Evolutionary conservation across 1,284 basidiomycete species (phyloP).

Genomic region (Cutaneotrichosporon sp.): DNA sequence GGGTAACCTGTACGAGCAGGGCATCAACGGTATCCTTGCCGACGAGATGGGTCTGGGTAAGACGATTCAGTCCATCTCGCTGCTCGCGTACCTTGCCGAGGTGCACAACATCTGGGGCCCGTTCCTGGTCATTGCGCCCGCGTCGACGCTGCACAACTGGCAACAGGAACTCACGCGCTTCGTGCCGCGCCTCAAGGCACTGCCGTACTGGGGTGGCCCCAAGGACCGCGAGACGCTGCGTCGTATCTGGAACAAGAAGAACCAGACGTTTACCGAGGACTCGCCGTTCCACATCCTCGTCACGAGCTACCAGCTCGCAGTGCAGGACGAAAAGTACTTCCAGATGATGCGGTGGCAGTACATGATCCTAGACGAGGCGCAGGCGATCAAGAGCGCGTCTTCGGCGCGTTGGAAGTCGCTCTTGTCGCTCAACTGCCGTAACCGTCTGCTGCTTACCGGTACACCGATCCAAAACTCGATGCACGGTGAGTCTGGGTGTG

Average conservation of each 20-base stretch:
- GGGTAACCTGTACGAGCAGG: slow-evolving; percentile 95
- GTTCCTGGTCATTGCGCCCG: slow-evolving; percentile 97
- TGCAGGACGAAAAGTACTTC: slow-evolving; percentile 97
- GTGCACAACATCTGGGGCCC: slow-evolving; percentile 99
- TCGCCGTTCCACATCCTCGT: slow-evolving; percentile 96
- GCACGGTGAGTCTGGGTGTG: slow-evolving; percentile 64
- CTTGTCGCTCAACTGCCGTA: slow-evolving; percentile 91
- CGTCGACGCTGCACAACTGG: slow-evolving; percentile 98
- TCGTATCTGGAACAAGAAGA: slow-evolving; percentile 98
- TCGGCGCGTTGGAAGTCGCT: slow-evolving; percentile 97
- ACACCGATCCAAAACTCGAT: slow-evolving; percentile 99
- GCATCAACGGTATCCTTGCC: slow-evolving; percentile 95
- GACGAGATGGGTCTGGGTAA: slow-evolving; percentile 99
- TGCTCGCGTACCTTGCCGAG: slow-evolving; percentile 94
- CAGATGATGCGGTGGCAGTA: slow-evolving; percentile 99
- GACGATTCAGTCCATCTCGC: slow-evolving; percentile 98
- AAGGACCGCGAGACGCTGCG: slow-evolving; percentile 92
- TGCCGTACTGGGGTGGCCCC: slow-evolving; percentile 98
- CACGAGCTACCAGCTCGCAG: slow-evolving; percentile 94
- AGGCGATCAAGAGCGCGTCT: slow-evolving; percentile 99
- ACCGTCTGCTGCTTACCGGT: slow-evolving; percentile 89
- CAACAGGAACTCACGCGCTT: slow-evolving; percentile 97
- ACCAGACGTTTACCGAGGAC: slow-evolving; percentile 90
- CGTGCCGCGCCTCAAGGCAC: slow-evolving; percentile 84
- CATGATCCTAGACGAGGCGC: slow-evolving; percentile 98